Percentiles rank a stretch among this genome's conserved stretches.
phyloP scores from a whole-genome alignment of 345 rosid genomes.

The Gossypium mustelinum region DNA sequence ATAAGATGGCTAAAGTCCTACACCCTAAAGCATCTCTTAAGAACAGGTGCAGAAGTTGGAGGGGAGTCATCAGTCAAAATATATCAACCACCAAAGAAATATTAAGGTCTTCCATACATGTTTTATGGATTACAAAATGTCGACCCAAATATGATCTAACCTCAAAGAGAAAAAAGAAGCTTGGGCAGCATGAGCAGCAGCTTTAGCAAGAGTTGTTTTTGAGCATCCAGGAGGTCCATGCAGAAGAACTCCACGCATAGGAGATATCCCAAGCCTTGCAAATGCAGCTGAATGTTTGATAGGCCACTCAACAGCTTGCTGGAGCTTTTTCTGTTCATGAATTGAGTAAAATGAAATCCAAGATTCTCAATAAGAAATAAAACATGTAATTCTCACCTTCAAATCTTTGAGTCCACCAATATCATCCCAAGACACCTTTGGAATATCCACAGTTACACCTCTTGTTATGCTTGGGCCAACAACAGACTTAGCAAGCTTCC shows the following conservation, averaged over 20 bases:
- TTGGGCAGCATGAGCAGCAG: slow-evolving; percentile 88
- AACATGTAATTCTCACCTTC: slow-evolving; percentile 18
- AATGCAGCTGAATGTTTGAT: slow-evolving; percentile 73
- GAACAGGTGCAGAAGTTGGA: no score
- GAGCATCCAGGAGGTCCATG: slow-evolving; percentile 99
- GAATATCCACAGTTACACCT: slow-evolving; percentile 86
- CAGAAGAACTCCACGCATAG: slow-evolving; percentile 76
- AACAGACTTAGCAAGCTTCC: slow-evolving; percentile 59
- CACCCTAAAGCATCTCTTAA: neutral
- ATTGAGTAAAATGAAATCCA: slow-evolving; percentile 2
- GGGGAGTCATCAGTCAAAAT: neutral
- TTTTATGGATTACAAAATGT: neutral
- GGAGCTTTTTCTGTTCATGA: slow-evolving; percentile 68
- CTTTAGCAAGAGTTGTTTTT: slow-evolving; percentile 96
- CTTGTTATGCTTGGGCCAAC: slow-evolving; percentile 91
- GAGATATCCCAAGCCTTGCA: slow-evolving; percentile 71
- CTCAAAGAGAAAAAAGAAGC: slow-evolving; percentile 89
- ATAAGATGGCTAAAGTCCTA: neutral
- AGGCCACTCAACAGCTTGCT: slow-evolving; percentile 94
- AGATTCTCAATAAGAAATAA: neutral
- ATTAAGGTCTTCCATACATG: neutral
- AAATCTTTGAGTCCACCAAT: slow-evolving; percentile 60
- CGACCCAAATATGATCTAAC: slow-evolving; percentile 26
- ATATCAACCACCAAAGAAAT: neutral
- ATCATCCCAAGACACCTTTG: slow-evolving; percentile 88